These are phyloP conservation scores for Lepidium sativum DNA, from an alignment of 345 rosid species.

Conservation along the genomic window DNA sequence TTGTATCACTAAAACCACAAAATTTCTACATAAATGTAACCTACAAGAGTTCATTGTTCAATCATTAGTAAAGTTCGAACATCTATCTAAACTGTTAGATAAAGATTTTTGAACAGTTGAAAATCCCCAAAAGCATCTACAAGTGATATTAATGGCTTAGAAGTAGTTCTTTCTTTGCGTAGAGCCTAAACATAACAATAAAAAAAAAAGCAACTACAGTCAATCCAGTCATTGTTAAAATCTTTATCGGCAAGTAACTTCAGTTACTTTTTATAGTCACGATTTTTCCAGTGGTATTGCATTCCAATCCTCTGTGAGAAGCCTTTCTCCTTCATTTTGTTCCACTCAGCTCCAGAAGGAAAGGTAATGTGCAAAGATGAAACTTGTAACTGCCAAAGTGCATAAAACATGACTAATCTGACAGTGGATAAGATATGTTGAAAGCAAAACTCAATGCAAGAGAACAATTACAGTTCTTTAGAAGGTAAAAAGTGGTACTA, in stretches of 20 bases:
- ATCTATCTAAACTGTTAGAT: background rate
- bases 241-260: background rate
- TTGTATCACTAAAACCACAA: background rate
- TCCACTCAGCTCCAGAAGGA: constrained; percentile 75
- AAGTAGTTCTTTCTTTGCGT: background rate
- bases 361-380: constrained; percentile 89
- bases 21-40: background rate
- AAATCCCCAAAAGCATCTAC: background rate
- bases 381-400: constrained; percentile 49
- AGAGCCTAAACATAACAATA: background rate
- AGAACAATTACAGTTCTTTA: background rate
- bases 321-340: constrained; percentile 52
- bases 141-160: background rate
- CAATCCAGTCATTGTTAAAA: background rate
- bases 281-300: constrained; percentile 97
- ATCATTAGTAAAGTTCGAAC: background rate
- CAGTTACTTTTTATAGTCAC: constrained; percentile 64
- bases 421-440: background rate
- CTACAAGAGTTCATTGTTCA: background rate
- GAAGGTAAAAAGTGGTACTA: background rate
- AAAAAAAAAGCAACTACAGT: background rate
- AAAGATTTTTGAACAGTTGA: background rate
- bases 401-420: background rate
- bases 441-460: background rate
- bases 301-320: constrained; percentile 80